Evolutionary conservation across 2,329 filamentous ascomycete genomes (phyloP), one percentile per base, ranked within the genome.

Genomic region (Colletotrichum gloeosporioides): DNA sequence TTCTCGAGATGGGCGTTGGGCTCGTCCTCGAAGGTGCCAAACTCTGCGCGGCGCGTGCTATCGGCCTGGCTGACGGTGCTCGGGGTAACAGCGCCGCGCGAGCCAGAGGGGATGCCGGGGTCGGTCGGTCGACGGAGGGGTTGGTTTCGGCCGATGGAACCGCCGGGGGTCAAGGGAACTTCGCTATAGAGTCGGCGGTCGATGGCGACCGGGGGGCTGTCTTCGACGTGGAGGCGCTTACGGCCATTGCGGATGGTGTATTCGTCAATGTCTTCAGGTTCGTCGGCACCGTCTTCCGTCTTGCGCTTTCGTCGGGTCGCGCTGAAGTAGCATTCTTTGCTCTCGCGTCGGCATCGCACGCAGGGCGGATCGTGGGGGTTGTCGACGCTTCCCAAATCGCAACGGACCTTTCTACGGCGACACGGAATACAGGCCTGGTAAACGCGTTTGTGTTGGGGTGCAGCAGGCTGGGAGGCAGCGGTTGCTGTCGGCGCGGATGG

Each of bases 241-340:
- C 95, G 90, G 61, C 93, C 94, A 84, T 95, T 95, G 80, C 94
- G 91, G 36, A 94, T 83, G 75, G 94, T 91, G 83, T 95, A 95
- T 78, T 95, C 93, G 79, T 92, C 91, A 73, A 88, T 87, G 32
- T 85, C 84, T 69, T 78, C 76, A 62, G 82, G 83, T 73, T 88
- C 87, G 73, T 85, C 85, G 69, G 87, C 80, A 80, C 87, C 91
- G 79, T 94, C 88, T 79, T 89, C 92, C 64, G 90, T 90, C 89
- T 97, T 98, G 83, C 96, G 92, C 92, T 99, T 99, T 82, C 97
- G 93, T 67, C 97, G 91, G 36, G 96, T 99, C 25, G 96, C 95
- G 78, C 96, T 98, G 88, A 99, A 99, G 90, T 94, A 98, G 88
- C 97, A 99, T 81, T 98, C 94, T 85, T 99, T 99, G 87, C 94